Conservation (phyloP, 2,329 filamentous ascomycete species). For the Fusarium drepaniforme region DNA sequence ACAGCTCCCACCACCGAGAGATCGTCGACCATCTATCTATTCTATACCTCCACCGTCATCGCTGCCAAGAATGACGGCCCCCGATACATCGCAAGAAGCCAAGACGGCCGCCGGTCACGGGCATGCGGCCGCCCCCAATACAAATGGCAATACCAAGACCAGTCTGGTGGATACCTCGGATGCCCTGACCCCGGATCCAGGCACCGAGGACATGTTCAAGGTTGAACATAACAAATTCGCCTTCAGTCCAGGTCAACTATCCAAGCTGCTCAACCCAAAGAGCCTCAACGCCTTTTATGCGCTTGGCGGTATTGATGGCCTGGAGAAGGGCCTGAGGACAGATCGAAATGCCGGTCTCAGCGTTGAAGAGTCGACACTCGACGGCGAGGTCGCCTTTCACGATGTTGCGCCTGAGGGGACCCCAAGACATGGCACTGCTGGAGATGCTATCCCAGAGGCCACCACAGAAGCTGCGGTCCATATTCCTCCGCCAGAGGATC, state of each 20-base stretch:
- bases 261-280: constrained; percentile 85
- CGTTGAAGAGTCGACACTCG: constrained; percentile 73
- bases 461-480: constrained; percentile 41
- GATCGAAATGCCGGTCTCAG: constrained; percentile 75
- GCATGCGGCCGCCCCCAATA: constrained; percentile 17
- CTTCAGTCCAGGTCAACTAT: constrained; percentile 84
- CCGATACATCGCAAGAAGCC: constrained; percentile 26
- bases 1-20: not conserved
- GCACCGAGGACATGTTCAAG: constrained; percentile 78
- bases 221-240: constrained; percentile 85
- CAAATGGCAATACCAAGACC: not conserved
- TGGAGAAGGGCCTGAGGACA: constrained; percentile 80
- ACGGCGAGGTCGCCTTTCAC: constrained; percentile 76
- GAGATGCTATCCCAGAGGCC: constrained; percentile 47
- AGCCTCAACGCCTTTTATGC: constrained; percentile 80
- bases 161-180: constrained; percentile 43
- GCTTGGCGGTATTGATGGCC: constrained; percentile 77
- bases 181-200: constrained; percentile 67
- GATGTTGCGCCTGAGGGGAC: constrained; percentile 62
- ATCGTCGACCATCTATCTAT: not conserved
- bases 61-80: constrained; percentile 33
- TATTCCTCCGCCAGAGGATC: constrained; percentile 41
- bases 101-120: constrained; percentile 17
- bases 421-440: constrained; percentile 49
- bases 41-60: constrained; percentile 11